Evolutionary conservation across 1,139 yeast species (phyloP).

Genomic region (Diutina rugosa): DNA sequence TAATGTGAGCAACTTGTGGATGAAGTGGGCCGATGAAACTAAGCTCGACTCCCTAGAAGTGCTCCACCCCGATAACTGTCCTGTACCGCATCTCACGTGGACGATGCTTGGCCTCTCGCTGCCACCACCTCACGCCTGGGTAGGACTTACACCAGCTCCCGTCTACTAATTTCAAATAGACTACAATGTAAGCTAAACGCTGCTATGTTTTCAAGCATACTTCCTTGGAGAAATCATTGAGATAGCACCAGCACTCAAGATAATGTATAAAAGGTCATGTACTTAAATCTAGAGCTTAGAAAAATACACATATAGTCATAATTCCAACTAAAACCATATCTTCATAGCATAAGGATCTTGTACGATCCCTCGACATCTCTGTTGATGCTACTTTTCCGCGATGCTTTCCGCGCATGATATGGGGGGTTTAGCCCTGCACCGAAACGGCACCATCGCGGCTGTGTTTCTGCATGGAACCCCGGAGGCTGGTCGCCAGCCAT

Average conservation of each 20-base stretch:
- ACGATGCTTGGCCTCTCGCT: background rate
- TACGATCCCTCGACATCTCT: too few species aligned
- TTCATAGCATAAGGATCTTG: too few species aligned
- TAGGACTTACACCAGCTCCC: background rate
- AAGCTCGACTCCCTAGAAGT: background rate
- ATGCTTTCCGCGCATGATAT: background rate
- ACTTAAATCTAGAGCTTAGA: too few species aligned
- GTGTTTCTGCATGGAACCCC: background rate
- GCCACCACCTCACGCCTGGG: background rate
- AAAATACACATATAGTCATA: too few species aligned
- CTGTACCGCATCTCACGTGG: background rate
- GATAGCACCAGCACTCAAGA: too few species aligned
- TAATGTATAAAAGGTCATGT: too few species aligned
- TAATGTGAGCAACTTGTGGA: background rate
- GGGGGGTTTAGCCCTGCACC: background rate
- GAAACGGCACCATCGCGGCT: background rate
- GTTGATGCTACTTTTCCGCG: too few species aligned
- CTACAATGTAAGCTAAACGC: too few species aligned
- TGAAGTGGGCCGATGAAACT: background rate
- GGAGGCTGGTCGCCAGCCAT: background rate
- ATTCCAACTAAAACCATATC: too few species aligned
- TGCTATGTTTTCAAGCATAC: too few species aligned
- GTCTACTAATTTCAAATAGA: too few species aligned
- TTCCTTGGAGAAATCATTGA: too few species aligned
- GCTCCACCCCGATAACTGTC: background rate